phyloP scores from a whole-genome alignment of 75 land plant species.

The Cupressus sempervirens region DNA sequence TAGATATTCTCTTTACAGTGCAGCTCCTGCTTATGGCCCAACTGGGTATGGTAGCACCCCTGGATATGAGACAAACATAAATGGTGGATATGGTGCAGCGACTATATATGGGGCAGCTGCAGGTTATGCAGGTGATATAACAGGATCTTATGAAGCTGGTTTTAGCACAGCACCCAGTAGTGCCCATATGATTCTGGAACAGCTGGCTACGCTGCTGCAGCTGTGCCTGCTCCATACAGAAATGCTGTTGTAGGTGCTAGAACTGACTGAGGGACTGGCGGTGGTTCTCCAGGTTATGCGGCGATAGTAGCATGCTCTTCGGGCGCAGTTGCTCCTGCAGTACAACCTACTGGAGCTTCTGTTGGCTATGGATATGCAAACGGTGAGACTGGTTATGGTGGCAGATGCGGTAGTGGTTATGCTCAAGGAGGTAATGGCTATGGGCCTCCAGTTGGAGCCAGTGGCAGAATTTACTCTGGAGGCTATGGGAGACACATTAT shows the following conservation, averaged over 20 bases:
- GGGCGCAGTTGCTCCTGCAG: conserved; percentile 31
- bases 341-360: conserved; percentile 46
- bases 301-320: not conserved
- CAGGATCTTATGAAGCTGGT: conserved; percentile 16
- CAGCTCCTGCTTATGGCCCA: conserved; percentile 21
- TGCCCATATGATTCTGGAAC: conserved; percentile 8
- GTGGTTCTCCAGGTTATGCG: conserved; percentile 13
- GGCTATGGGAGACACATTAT: conserved; percentile 63
- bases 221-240: conserved; percentile 8
- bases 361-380: conserved; percentile 61
- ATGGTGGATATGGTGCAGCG: conserved; percentile 7
- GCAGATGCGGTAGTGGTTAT: conserved; percentile 47
- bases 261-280: conserved; percentile 9
- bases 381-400: conserved; percentile 55
- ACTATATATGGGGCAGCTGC: not conserved
- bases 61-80: conserved; percentile 7
- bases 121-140: not conserved
- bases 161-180: conserved; percentile 8
- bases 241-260: conserved; percentile 11
- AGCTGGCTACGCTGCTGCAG: conserved; percentile 5
- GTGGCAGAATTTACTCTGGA: conserved; percentile 26
- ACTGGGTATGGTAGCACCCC: conserved; percentile 12
- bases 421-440: conserved; percentile 56
- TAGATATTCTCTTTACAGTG: conserved; percentile 39
- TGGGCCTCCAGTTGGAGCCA: conserved; percentile 13